Conservation (phyloP, 2,329 filamentous ascomycete species). For the Onygenales sp. region DNA sequence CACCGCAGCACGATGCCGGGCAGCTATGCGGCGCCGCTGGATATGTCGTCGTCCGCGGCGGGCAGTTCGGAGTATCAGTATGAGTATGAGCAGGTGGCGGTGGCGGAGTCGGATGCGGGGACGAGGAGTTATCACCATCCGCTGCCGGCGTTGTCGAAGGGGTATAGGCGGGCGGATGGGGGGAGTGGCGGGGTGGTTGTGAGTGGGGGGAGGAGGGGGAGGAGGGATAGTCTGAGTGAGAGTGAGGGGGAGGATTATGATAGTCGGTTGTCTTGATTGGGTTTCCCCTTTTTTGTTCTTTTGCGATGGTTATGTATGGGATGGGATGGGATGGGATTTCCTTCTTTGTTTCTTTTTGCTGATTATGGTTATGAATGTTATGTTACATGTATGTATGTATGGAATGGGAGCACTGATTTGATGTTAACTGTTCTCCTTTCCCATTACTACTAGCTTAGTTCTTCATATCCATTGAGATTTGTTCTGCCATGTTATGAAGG, state of each 20-base stretch:
- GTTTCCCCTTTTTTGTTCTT: not conserved
- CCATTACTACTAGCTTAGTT: too few relatives aligned
- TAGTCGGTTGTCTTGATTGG: constrained; percentile 12
- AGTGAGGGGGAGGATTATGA: constrained; percentile 34
- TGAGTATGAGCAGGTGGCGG: constrained; percentile 31
- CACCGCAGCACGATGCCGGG: constrained; percentile 24
- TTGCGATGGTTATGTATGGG: not conserved
- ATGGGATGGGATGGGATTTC: not conserved
- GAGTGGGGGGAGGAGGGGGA: constrained; percentile 25
- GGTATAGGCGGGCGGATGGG: constrained; percentile 30
- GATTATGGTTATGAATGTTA: too few relatives aligned
- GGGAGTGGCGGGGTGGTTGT: constrained; percentile 15
- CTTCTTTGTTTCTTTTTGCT: not conserved
- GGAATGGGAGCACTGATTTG: too few relatives aligned
- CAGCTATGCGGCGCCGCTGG: constrained; percentile 35
- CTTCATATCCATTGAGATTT: too few relatives aligned
- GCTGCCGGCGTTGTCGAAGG: constrained; percentile 44
- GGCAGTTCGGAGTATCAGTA: constrained; percentile 31
- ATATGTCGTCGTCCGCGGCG: constrained; percentile 28
- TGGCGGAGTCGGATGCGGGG: constrained; percentile 25
- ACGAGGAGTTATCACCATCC: constrained; percentile 49
- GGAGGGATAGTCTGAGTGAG: constrained; percentile 46
- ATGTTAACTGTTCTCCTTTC: too few relatives aligned
- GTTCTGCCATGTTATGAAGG: too few relatives aligned
- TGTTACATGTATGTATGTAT: not conserved